Percentiles rank a stretch among this genome's conserved stretches.
Conservation (phyloP, 768 basidiomycete species). For the Russula sp. region DNA sequence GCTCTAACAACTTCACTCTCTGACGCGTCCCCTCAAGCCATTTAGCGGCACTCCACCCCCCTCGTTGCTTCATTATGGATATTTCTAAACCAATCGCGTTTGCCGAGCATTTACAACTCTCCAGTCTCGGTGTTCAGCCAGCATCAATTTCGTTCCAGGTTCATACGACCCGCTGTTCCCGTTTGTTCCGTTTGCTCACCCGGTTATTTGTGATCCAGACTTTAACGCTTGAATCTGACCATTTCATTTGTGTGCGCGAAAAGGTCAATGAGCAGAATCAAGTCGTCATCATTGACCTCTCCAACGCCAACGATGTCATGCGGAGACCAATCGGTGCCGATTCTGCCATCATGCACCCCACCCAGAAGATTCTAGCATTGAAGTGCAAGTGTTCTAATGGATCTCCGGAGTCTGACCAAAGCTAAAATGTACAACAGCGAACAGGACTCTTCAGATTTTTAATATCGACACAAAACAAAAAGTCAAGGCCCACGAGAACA, state of each 20-base stretch:
- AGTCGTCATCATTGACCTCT: constrained; percentile 97
- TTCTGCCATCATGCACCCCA: constrained; percentile 97
- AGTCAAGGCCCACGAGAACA: constrained; percentile 91
- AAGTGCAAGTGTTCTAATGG: constrained; percentile 52
- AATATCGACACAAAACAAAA: constrained; percentile 97
- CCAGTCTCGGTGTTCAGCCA: constrained; percentile 92
- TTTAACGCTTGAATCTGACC: constrained; percentile 93
- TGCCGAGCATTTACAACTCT: constrained; percentile 89
- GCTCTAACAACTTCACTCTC: constrained; percentile 3
- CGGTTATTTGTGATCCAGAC: constrained; percentile 40
- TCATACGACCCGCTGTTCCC: constrained; percentile 27
- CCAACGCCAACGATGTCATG: constrained; percentile 95
- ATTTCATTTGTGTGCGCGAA: constrained; percentile 96
- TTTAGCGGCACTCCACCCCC: constrained; percentile 6
- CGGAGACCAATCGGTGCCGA: constrained; percentile 97
- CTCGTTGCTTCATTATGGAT: constrained; percentile 26
- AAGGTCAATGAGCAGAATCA: constrained; percentile 93
- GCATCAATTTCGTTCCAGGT: constrained; percentile 97
- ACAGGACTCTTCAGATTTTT: constrained; percentile 92
- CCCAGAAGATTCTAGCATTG: constrained; percentile 92
- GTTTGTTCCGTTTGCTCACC: constrained; percentile 1
- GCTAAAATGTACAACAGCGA: constrained; percentile 45
- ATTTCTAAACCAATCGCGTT: constrained; percentile 73
- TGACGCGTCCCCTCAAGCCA: constrained; percentile 12
- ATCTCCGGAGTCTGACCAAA: background rate